Percentiles rank a stretch among this genome's conserved stretches.
Evolutionary conservation across 306 rosid species (phyloP).

Genomic region (Geum urbanum): DNA sequence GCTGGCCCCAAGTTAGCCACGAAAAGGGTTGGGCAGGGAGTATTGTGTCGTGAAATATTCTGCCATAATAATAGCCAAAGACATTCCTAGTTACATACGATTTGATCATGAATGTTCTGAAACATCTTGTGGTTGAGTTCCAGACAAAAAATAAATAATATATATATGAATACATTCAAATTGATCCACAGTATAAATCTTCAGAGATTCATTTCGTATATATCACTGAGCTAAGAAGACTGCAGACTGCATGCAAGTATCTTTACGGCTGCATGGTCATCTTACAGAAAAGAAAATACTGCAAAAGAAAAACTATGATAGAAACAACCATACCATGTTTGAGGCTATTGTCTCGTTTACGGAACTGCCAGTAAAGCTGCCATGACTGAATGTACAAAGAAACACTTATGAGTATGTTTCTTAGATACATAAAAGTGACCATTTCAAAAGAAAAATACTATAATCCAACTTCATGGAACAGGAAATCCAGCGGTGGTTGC

Average conservation of each 20-base stretch:
- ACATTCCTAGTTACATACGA: slow-evolving; percentile 11
- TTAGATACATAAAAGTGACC: slow-evolving; percentile 1
- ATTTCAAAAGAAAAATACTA: slow-evolving; percentile 19
- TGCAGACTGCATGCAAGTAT: neutral
- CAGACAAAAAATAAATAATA: neutral
- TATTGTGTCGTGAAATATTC: slow-evolving; percentile 43
- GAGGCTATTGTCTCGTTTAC: slow-evolving; percentile 36
- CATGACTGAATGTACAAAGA: slow-evolving; percentile 38
- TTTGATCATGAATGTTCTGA: slow-evolving; percentile 2
- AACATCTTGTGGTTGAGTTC: neutral
- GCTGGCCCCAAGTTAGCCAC: slow-evolving; percentile 89
- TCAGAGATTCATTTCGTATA: neutral
- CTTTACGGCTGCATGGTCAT: neutral
- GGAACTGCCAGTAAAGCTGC: slow-evolving; percentile 44
- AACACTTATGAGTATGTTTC: slow-evolving; percentile 16
- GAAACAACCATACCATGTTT: slow-evolving; percentile 43
- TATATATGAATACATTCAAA: neutral
- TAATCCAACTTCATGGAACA: slow-evolving; percentile 28
- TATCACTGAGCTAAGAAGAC: neutral
- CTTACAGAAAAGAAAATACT: neutral
- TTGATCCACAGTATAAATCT: neutral
- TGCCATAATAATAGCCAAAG: slow-evolving; percentile 24
- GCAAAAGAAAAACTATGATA: neutral
- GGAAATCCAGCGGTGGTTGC: slow-evolving; percentile 25
- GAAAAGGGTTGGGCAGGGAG: slow-evolving; percentile 84